Evolutionary conservation across 495 filamentous ascomycete species (phyloP).

Genomic region (Xylaria cubensis): DNA sequence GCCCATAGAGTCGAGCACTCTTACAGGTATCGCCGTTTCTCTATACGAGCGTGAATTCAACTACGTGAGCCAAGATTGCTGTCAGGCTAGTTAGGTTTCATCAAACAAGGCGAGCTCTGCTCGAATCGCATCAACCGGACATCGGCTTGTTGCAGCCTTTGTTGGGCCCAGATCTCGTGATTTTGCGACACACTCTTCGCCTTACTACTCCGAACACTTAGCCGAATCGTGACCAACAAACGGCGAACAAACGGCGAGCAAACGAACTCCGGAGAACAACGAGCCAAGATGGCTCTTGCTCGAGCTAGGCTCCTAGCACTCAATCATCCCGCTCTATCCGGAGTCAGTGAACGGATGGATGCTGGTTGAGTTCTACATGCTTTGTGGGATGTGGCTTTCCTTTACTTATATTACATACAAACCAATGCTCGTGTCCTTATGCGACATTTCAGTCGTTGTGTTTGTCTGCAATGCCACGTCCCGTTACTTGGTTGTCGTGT

Average conservation of each 20-base stretch:
- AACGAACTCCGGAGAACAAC: background rate
- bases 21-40: background rate
- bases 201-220: background rate
- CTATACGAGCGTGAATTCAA: background rate
- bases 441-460: background rate
- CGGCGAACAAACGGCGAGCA: conserved; percentile 4
- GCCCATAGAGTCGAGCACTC: background rate
- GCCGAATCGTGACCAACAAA: background rate
- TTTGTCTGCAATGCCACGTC: conserved; percentile 24
- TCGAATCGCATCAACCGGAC: background rate
- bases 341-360: conserved; percentile 1
- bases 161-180: background rate
- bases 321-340: background rate
- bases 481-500: conserved; percentile 11
- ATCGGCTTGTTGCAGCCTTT: background rate
- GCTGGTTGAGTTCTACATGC: conserved; percentile 1
- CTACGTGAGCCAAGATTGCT: background rate
- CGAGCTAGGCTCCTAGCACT: background rate
- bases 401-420: background rate
- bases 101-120: background rate
- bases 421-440: background rate
- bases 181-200: background rate
- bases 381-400: conserved; percentile 17
- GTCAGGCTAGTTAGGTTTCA: background rate
- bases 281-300: background rate